phyloP scores from a whole-genome alignment of 176 grass and related monocot species.

The Oryza longistaminata region DNA sequence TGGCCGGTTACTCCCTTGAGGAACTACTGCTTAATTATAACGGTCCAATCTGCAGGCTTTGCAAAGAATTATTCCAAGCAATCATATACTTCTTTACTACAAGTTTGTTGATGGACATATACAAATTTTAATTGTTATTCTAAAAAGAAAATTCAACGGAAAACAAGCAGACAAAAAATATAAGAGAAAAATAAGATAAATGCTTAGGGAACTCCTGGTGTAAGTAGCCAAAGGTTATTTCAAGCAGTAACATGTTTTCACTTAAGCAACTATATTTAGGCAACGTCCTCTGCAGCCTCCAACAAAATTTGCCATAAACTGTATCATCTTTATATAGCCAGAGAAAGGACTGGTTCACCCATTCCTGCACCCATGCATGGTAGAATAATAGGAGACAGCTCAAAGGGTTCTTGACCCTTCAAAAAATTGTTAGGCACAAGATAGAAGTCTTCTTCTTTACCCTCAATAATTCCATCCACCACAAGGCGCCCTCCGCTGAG shows the following conservation, averaged over 20 bases:
- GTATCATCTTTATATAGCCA: conserved; percentile 44
- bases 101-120: no score
- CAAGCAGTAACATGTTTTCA: conserved; percentile 9
- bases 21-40: background rate
- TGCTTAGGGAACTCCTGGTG: conserved; percentile 7
- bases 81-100: background rate
- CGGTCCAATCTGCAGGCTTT: background rate
- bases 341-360: no score
- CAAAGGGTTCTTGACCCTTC: background rate
- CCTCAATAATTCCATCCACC: conserved; percentile 37
- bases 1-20: no score
- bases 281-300: conserved; percentile 27
- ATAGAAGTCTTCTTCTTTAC: conserved; percentile 28
- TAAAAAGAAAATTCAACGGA: no score
- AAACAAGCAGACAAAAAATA: background rate
- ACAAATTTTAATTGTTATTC: background rate
- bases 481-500: conserved; percentile 32
- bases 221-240: conserved; percentile 24
- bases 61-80: background rate
- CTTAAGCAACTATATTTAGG: conserved; percentile 51
- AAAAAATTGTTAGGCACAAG: conserved; percentile 21
- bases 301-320: conserved; percentile 40
- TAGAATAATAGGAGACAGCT: conserved; percentile 33
- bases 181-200: background rate
- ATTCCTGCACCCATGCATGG: background rate